Base-by-base conservation (phyloP, 371 early-diverging fungal genomes). In the Parasitella parasitica region DNA sequence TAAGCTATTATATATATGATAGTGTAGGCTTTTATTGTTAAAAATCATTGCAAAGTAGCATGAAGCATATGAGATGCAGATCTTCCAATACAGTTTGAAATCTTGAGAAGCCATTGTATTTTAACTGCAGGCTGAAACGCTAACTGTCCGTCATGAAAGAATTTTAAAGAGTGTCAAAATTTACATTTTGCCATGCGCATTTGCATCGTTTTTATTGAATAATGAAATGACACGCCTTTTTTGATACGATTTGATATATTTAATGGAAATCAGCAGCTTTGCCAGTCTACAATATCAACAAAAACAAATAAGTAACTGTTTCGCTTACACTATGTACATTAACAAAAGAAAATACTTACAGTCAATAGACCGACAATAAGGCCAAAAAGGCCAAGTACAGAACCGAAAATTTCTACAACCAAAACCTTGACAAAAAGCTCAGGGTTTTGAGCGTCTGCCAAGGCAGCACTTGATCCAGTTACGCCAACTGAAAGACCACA, bases 331-430 rank as follows among this genome's bases (percentile, higher is more conserved):
- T 11, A 2, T 32, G 11, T 32, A 6, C 3, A 32, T 11, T 32
- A 32, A 32, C 3, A 2, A 32, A 32, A 37, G 4, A 12, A 36
- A 49, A 26, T n/a, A 71, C 84, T 76, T 83, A 89, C 89, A 59
- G 84, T 77, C 57, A 89, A 68, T 26, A 89, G 67, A 27, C 89
- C 96, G 46, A 95, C 90, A 64, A 96, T 95, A 41, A 96, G 83
- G 9, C 98, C 98, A 79, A 98, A 98, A 28, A 98, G 86, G 38
- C 98, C 98, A 63, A 98, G 84, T 49, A 96, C 94, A 52, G 91
- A 91, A 20, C 96, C 98, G 68, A 98, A 97, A 75, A 98, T 98
- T 70, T 97, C 98, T 56, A 98, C 91, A 37, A 98, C 94, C 34
- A 98, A 82, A 24, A 94, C 92, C 83, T 93, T 98, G 57, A 98